A percentile compares a stretch with the other conserved stretches of the same genome.
phyloP scores from a whole-genome alignment of 2,329 filamentous ascomycete species.

The Colletotrichum nymphaeae region DNA sequence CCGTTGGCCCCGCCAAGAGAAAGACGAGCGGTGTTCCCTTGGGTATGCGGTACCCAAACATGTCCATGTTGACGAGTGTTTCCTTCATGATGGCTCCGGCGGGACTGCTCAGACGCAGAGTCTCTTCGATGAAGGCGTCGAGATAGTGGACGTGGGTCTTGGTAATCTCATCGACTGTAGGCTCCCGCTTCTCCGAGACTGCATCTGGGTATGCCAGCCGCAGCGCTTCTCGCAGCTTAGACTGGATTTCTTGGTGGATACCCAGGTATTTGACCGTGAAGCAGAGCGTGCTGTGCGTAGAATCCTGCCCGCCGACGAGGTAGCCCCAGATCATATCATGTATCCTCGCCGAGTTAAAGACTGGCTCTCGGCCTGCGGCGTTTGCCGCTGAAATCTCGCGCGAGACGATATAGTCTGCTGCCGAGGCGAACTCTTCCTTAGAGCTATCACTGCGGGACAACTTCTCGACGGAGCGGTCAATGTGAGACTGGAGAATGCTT shows the following conservation, averaged over 20 bases:
- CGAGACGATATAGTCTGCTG: slow-evolving; percentile 1
- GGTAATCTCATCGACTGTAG: slow-evolving; percentile 39
- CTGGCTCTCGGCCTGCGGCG: neutral
- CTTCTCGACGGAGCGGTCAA: neutral
- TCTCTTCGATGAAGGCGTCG: slow-evolving; percentile 47
- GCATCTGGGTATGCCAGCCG: slow-evolving; percentile 38
- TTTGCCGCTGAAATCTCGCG: neutral
- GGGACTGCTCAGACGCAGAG: slow-evolving; percentile 38
- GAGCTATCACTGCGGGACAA: neutral
- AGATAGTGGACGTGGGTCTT: slow-evolving; percentile 41
- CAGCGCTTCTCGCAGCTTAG: slow-evolving; percentile 41
- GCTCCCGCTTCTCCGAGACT: slow-evolving; percentile 34
- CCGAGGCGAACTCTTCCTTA: neutral
- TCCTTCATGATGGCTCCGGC: slow-evolving; percentile 22
- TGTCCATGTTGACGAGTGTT: neutral
- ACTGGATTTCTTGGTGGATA: slow-evolving; percentile 38
- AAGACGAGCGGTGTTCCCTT: slow-evolving; percentile 1
- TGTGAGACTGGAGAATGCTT: neutral
- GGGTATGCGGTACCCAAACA: neutral
- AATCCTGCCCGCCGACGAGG: slow-evolving; percentile 42
- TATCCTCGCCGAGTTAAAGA: neutral
- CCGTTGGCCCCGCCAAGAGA: neutral
- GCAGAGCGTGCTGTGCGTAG: slow-evolving; percentile 38
- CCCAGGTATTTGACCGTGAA: slow-evolving; percentile 43
- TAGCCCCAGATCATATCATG: slow-evolving; percentile 36